phyloP scores from a whole-genome alignment of 805 yeast genomes.

The Maudiozyma bulderi region DNA sequence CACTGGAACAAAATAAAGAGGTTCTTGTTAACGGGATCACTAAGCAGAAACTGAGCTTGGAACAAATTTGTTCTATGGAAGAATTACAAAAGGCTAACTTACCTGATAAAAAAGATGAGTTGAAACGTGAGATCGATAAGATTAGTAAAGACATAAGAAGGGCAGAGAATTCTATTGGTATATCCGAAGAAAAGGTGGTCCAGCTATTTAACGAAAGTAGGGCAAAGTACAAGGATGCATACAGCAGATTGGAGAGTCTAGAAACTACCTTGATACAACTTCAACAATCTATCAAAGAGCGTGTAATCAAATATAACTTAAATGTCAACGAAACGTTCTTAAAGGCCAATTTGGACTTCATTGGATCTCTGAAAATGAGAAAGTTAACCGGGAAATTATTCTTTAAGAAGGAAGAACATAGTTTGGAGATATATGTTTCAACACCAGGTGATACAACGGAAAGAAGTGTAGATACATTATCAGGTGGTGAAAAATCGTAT shows the following conservation, averaged over 20 bases:
- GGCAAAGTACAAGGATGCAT: constrained; percentile 35
- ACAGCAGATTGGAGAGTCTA: constrained; percentile 31
- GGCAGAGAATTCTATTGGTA: constrained; percentile 46
- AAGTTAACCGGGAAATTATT: constrained; percentile 65
- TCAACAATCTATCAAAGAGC: constrained; percentile 33
- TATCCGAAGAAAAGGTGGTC: constrained; percentile 47
- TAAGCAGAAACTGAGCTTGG: constrained; percentile 26
- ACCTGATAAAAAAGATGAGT: constrained; percentile 37
- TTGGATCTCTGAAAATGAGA: constrained; percentile 50
- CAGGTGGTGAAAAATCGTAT: constrained; percentile 96
- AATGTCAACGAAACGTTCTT: constrained; percentile 35
- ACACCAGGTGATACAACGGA: constrained; percentile 49
- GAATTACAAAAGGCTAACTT: constrained; percentile 34
- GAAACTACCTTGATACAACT: constrained; percentile 26
- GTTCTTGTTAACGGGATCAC: constrained; percentile 24
- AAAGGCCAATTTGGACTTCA: constrained; percentile 48
- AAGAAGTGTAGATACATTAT: constrained; percentile 70
- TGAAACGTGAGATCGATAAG: constrained; percentile 39
- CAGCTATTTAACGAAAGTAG: constrained; percentile 38
- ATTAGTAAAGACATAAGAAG: constrained; percentile 39
- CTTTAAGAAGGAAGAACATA: constrained; percentile 46
- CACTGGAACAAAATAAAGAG: constrained; percentile 20
- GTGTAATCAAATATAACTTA: constrained; percentile 35
- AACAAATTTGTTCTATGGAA: constrained; percentile 38
- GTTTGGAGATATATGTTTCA: constrained; percentile 49